Base-by-base conservation (phyloP, 192 early-diverging fungal species). In the Coemansia sp. region DNA sequence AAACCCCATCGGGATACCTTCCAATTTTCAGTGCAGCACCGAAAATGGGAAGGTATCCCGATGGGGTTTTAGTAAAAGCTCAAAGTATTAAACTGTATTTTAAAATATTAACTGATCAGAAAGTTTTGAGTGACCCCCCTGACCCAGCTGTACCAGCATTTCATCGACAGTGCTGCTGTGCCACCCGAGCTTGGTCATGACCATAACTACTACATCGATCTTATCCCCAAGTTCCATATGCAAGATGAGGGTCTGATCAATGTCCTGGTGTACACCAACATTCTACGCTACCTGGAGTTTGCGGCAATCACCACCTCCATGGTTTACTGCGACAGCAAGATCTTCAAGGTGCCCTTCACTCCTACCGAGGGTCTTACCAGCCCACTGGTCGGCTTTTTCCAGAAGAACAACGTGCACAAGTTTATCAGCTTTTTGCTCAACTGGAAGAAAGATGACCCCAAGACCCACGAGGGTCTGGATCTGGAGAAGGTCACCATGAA, bases 181-280 rank as follows among this genome's bases (percentile, higher is more conserved):
- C 85, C 91, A 16, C 64, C 70, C 14, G 54, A 61, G 29, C 74
- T 92, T 18, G 92, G 92, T 12, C 83, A 83, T 51, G 87, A 88
- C 73, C 89, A 96, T 63, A 96, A 98, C 84, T 99, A 91, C 83
- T 95, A 93, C 83, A 88, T 99, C 57, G 98, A 99, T 80, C 83
- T 98, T 74, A 96, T 99, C 56, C 98, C 98, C 65, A 99, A 99
- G 86, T 99, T 99, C 83, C 93, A 97, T 84, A 98, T 99, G 96
- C 95, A 94, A 30, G 94, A 92, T 59, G 98, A 97, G 56, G 96
- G 96, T 76, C 92, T 99, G 69, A 92, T 98, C 67, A 92, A 91
- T 71, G 95, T 99, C 59, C 88, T 99, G 52, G 92, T 92, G 69
- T 95, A 99, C 84, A 98, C 96, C 42, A 94, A 98, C 68, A 96